Percentiles rank a stretch among this genome's conserved stretches.
Conservation (phyloP, 2,329 filamentous ascomycete species). For the Gremmenia infestans region DNA sequence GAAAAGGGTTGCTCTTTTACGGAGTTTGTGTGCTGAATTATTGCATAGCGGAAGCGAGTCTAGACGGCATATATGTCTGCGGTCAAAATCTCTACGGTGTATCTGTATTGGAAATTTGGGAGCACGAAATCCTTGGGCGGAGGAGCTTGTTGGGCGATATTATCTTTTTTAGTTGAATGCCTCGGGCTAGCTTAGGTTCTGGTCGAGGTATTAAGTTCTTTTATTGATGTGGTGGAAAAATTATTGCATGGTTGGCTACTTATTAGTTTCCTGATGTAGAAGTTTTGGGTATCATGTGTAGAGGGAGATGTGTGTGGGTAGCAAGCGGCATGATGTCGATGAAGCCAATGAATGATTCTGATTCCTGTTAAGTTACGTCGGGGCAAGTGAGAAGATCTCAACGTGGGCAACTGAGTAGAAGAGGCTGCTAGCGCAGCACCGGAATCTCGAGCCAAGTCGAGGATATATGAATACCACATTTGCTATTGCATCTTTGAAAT, state of each 20-base stretch:
- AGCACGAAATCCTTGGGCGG: constrained; percentile 6
- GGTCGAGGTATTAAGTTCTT: background rate
- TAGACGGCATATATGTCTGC: constrained; percentile 6
- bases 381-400: no score
- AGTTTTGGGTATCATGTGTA: background rate
- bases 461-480: no score
- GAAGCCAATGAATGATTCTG: background rate
- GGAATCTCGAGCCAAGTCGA: no score
- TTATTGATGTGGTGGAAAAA: background rate
- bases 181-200: background rate
- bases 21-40: constrained; percentile 11
- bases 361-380: no score
- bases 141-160: background rate
- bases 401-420: no score
- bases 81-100: constrained; percentile 1
- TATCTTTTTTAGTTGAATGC: background rate
- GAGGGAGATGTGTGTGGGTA: background rate
- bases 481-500: no score
- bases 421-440: no score
- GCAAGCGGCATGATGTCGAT: background rate
- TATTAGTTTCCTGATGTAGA: background rate
- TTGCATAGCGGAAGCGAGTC: constrained; percentile 19
- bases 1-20: constrained; percentile 3
- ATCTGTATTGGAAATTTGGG: background rate
- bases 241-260: background rate